Evolutionary conservation across 31 red algal genomes (phyloP).

Genomic region (Bonnemaisonia californica): DNA sequence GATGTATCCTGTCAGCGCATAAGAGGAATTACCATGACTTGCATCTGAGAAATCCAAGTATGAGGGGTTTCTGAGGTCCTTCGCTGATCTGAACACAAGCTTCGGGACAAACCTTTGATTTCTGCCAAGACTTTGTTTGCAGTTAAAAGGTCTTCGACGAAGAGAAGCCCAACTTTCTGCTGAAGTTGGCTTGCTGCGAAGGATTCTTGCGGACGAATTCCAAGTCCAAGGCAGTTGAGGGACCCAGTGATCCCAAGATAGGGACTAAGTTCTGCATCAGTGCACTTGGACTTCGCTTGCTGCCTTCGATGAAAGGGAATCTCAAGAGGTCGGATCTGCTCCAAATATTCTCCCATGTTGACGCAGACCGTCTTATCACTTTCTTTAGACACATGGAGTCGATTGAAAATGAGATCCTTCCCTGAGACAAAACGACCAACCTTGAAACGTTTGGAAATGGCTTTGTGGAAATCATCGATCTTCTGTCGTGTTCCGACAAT

Average conservation of each 20-base stretch:
- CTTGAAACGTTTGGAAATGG: not conserved
- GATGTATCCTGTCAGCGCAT: slow-evolving; percentile 9
- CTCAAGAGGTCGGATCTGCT: not conserved
- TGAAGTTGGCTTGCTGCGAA: slow-evolving; percentile 20
- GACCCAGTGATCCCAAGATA: not conserved
- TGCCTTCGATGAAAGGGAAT: not conserved
- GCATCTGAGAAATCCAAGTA: slow-evolving; percentile 22
- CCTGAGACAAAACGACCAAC: not conserved
- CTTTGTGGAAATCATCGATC: not conserved
- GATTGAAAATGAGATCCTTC: not conserved
- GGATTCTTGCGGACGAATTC: not conserved
- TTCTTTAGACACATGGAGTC: not conserved
- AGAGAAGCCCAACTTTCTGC: not conserved
- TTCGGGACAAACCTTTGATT: not conserved
- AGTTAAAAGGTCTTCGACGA: not conserved
- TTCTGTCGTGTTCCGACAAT: not conserved
- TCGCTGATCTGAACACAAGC: not conserved
- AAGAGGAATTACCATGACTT: not conserved
- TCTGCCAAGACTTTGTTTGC: slow-evolving; percentile 1
- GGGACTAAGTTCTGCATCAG: not conserved
- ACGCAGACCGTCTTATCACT: not conserved
- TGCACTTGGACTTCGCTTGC: not conserved
- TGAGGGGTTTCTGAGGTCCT: not conserved
- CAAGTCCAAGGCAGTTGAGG: slow-evolving; percentile 12
- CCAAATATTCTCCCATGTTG: not conserved